Evolutionary conservation across 257 asterid genomes (phyloP).

Genomic region (Nicotiana knightiana): DNA sequence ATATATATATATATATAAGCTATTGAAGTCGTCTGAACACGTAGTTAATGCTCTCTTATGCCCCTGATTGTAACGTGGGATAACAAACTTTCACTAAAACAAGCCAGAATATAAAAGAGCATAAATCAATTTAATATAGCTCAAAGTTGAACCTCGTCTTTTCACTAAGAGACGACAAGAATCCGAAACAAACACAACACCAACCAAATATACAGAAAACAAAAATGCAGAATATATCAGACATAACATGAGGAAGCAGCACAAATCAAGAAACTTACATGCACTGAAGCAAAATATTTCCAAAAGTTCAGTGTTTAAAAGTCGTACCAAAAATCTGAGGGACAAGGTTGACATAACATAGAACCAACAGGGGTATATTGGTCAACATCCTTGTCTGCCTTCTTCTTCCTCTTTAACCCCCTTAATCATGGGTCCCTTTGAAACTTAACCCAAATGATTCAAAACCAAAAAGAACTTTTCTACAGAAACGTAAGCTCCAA

Average conservation of each 20-base stretch:
- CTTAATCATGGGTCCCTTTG: slow-evolving; percentile 17
- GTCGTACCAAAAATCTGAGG: slow-evolving; percentile 15
- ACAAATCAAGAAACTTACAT: slow-evolving; percentile 5
- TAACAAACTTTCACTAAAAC: too few species aligned
- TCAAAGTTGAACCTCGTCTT: neutral
- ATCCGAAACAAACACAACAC: neutral
- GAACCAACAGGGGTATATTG: slow-evolving; percentile 1
- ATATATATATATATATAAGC: too few species aligned
- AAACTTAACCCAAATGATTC: neutral
- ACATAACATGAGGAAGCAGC: neutral
- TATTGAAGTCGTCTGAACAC: too few species aligned
- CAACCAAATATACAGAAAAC: neutral
- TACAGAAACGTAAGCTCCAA: neutral
- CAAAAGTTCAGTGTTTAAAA: neutral
- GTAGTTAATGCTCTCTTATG: too few species aligned
- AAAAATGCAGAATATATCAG: neutral
- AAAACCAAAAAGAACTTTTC: neutral
- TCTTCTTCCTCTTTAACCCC: slow-evolving; percentile 16
- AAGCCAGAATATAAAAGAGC: neutral
- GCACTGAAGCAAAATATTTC: neutral
- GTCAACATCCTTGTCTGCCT: slow-evolving; percentile 13
- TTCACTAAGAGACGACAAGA: neutral
- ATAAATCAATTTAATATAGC: neutral
- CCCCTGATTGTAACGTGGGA: too few species aligned
- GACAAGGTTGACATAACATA: slow-evolving; percentile 3